These are phyloP conservation scores for Citrullus mucosospermus DNA, from an alignment of 306 rosid species.

Conservation along the genomic window DNA sequence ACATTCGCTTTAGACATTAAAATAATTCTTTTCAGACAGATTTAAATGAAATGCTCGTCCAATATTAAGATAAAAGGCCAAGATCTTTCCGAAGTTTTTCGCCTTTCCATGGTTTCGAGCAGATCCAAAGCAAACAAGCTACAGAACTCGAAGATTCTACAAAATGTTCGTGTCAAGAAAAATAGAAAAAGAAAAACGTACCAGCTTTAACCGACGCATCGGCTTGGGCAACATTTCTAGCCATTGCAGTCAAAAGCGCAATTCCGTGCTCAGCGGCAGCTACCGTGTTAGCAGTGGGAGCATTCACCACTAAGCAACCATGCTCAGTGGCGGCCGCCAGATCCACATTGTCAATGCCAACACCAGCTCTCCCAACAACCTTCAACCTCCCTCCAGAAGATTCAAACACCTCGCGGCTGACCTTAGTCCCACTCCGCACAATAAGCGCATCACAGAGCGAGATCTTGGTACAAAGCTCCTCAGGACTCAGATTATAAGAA, in stretches of 20 bases:
- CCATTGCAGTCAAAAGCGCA: conserved; percentile 88
- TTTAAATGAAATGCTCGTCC: background rate
- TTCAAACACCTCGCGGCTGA: conserved; percentile 80
- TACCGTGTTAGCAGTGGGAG: conserved; percentile 91
- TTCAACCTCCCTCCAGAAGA: conserved; percentile 82
- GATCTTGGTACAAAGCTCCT: conserved; percentile 96
- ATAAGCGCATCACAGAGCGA: conserved; percentile 92
- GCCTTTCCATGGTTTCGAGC: background rate
- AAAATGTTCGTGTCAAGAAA: conserved; percentile 9
- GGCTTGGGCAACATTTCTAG: conserved; percentile 92
- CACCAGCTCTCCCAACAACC: conserved; percentile 97
- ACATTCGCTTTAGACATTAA: background rate
- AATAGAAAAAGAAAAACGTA: conserved; percentile 12
- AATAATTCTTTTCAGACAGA: background rate
- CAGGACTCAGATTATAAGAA: conserved; percentile 66
- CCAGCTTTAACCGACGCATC: conserved; percentile 94
- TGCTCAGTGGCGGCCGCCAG: conserved; percentile 98
- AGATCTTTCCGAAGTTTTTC: background rate
- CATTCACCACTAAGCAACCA: conserved; percentile 90
- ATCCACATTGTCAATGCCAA: conserved; percentile 97
- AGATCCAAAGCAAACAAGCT: background rate
- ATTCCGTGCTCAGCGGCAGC: conserved; percentile 98
- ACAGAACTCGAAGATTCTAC: conserved; percentile 2
- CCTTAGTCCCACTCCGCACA: conserved; percentile 93
- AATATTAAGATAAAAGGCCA: background rate